phyloP scores from a whole-genome alignment of 2,329 filamentous ascomycete species.

The Plenodomus tracheiphilus region DNA sequence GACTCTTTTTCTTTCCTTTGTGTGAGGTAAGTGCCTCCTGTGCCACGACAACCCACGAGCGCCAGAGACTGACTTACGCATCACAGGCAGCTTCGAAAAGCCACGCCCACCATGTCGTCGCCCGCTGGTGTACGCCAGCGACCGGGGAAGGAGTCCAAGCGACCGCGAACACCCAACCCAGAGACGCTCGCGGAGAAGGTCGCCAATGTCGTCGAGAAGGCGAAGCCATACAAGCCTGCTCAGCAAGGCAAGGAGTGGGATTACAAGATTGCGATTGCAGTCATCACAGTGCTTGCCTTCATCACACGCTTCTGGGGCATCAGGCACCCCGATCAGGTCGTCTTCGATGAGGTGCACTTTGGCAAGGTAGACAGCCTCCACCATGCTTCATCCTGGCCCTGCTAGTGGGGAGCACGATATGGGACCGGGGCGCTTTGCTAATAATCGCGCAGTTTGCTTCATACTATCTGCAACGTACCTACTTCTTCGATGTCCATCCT shows the following conservation, averaged over 20 bases:
- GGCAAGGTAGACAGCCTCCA: conserved; percentile 75
- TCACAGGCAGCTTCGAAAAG: conserved; percentile 29
- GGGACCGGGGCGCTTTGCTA: conserved; percentile 15
- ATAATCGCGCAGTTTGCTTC: conserved; percentile 53
- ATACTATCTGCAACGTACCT: conserved; percentile 91
- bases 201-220: conserved; percentile 32
- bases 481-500: conserved; percentile 99
- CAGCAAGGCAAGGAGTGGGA: conserved; percentile 69
- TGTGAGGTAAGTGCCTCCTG: conserved; percentile 22
- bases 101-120: conserved; percentile 40
- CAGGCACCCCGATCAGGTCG: conserved; percentile 91
- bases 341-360: conserved; percentile 99
- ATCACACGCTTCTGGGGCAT: conserved; percentile 95
- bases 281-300: conserved; percentile 85
- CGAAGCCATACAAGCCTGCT: conserved; percentile 36
- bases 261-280: conserved; percentile 74
- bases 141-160: conserved; percentile 44
- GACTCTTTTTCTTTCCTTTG: conserved; percentile 17
- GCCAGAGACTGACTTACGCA: conserved; percentile 16
- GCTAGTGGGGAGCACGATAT: not conserved
- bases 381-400: not conserved
- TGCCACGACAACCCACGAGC: conserved; percentile 4
- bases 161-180: conserved; percentile 41
- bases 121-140: conserved; percentile 44
- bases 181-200: conserved; percentile 35